Evolutionary conservation across 306 rosid species (phyloP), one percentile per base, ranked within the genome.

Genomic region (Rosa chinensis): DNA sequence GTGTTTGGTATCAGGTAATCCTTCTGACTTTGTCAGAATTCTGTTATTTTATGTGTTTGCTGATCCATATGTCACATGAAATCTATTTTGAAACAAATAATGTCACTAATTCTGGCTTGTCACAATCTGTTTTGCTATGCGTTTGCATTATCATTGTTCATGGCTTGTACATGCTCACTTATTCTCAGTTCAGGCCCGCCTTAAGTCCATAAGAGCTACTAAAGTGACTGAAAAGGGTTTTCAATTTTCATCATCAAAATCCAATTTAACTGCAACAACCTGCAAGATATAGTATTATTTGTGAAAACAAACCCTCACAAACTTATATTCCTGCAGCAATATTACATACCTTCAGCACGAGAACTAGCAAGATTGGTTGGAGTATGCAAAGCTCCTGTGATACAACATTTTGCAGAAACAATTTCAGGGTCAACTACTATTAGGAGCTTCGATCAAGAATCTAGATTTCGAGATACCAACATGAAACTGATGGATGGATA

Each of bases 351-450:
- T 71, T 82, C 96, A 44, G 93, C 96, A 0, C 79, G 94, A 56
- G 97, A 92, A 78, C 82, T 94, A 76, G 79, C 98, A 18, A 88
- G 97, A 44, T 82, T 92, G 78, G 86, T 88, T 74, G 98, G 98
- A 63, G 91, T 87, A 21, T 91, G 93, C 89, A 89, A 94, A 89
- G 96, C 98, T 78, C 97, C 94, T n/a, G 93, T 89, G 21, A 89
- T 94, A 63, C 97, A 92, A 63, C 94, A 90, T 73, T 94, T 94
- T 86, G 78, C 96, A 0, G 97, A 94, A 85, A 92, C 96, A 2
- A 88, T 94, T 58, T 92, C 92, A 10, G 98, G 97, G 64, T 78
- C 92, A 72, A 87, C 86, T 61, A 92, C 98, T 53, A 94, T 92
- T 48, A 88, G 98, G 79, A 78, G 96, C 84, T 92, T 92, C 61